phyloP scores from a whole-genome alignment of 2,329 filamentous ascomycete species.

The Zymoseptoria passerinii region DNA sequence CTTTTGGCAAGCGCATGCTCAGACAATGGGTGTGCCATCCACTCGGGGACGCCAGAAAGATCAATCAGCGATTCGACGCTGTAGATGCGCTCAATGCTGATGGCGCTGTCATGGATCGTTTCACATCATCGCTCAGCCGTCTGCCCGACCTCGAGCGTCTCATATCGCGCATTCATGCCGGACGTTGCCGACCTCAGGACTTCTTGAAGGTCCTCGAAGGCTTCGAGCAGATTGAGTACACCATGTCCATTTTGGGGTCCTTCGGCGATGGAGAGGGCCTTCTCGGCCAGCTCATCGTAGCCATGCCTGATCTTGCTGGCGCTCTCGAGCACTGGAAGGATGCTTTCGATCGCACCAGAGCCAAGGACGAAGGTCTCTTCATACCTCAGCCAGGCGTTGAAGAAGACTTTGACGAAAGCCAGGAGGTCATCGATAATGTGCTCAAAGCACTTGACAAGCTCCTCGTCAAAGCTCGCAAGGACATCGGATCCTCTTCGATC shows the following conservation, averaged over 20 bases:
- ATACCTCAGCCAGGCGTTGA: slow-evolving; percentile 83
- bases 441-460: slow-evolving; percentile 64
- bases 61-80: slow-evolving; percentile 89
- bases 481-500: slow-evolving; percentile 62
- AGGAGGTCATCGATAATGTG: slow-evolving; percentile 66
- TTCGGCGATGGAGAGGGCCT: slow-evolving; percentile 73
- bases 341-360: slow-evolving; percentile 77
- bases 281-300: slow-evolving; percentile 70
- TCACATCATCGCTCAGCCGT: slow-evolving; percentile 78
- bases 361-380: slow-evolving; percentile 69
- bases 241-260: slow-evolving; percentile 67
- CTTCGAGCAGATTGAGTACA: slow-evolving; percentile 96
- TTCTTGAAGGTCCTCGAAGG: slow-evolving; percentile 91
- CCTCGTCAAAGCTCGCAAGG: slow-evolving; percentile 60
- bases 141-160: slow-evolving; percentile 91
- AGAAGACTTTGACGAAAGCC: slow-evolving; percentile 80
- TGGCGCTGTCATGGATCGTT: slow-evolving; percentile 69
- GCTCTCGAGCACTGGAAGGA: slow-evolving; percentile 79
- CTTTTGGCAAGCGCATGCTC: slow-evolving; percentile 92
- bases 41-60: slow-evolving; percentile 73
- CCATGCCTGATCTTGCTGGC: slow-evolving; percentile 75
- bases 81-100: slow-evolving; percentile 89
- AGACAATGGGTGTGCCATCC: slow-evolving; percentile 97
- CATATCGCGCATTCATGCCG: slow-evolving; percentile 89
- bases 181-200: slow-evolving; percentile 80